Percentiles rank a stretch among this genome's conserved stretches.
phyloP scores from a whole-genome alignment of 257 asterid genomes.

The Asclepias syriaca region DNA sequence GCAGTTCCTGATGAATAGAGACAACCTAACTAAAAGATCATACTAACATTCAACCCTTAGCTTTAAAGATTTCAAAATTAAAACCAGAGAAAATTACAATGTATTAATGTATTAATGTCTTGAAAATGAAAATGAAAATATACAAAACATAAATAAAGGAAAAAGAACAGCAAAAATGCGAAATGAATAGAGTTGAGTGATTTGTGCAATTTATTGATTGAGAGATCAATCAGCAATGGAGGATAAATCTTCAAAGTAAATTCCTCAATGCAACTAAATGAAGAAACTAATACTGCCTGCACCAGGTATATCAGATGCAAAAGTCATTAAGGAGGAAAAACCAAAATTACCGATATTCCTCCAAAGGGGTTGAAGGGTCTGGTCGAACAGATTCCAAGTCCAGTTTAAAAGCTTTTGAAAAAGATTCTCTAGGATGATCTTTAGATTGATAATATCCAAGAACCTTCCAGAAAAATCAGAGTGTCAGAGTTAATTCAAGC shows the following conservation, averaged over 20 bases:
- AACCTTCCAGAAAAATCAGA: slow-evolving; percentile 36
- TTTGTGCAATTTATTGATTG: not conserved
- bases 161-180: not conserved
- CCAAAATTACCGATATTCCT: slow-evolving; percentile 71
- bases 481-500: slow-evolving; percentile 4
- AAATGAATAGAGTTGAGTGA: not conserved
- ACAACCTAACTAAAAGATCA: not conserved
- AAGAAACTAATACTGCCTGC: not conserved
- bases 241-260: not conserved
- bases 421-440: slow-evolving; percentile 63
- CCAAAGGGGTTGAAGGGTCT: slow-evolving; percentile 74
- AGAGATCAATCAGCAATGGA: slow-evolving; percentile 1
- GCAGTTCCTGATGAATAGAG: not conserved
- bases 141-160: not conserved
- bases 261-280: not conserved
- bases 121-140: too few relatives aligned
- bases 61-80: not conserved
- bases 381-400: slow-evolving; percentile 81
- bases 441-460: slow-evolving; percentile 78
- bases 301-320: slow-evolving; percentile 1
- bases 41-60: not conserved
- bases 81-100: not conserved
- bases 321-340: slow-evolving; percentile 10
- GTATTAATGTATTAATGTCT: not conserved
- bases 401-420: slow-evolving; percentile 77